phyloP scores from a whole-genome alignment of 78 protist genomes.

The slime mould (Dictyostelium discoideum) region dicty_2.7 NC_007090.3:3306001-3306500 shows the following conservation, averaged over 20 bases:
- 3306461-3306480: background rate
- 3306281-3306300: background rate
- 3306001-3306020: background rate
- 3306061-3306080: background rate
- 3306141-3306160: too few species aligned
- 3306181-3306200: too few species aligned
- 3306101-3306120: background rate
- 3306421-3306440: background rate
- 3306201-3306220: too few species aligned
- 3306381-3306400: background rate
- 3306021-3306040: background rate
- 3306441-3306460: background rate
- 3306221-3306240: too few species aligned
- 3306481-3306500: background rate
- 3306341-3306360: background rate
- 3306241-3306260: background rate
- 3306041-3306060: background rate
- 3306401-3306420: background rate
- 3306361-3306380: background rate
- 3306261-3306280: background rate
- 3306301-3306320: background rate
- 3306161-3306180: too few species aligned
- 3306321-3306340: background rate
- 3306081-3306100: background rate
- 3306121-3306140: too few species aligned